Conservation (phyloP, 177 flowering plant genomes). For the Telopea speciosissima region DNA sequence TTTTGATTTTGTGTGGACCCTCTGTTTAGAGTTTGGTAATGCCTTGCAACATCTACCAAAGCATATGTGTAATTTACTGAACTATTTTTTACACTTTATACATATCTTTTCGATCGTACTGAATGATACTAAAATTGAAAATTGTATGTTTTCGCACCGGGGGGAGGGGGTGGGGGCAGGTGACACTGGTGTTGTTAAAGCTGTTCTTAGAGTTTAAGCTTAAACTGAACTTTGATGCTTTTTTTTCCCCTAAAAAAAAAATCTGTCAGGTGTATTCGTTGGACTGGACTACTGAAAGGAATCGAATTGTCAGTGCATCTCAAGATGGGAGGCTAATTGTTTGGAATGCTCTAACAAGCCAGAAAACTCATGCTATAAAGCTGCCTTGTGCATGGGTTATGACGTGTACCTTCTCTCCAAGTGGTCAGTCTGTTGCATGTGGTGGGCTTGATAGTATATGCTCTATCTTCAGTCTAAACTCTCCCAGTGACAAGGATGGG, state of each 20-base stretch:
- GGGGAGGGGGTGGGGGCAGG: no score
- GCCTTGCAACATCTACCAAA: no score
- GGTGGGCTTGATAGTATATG: slow-evolving; percentile 94
- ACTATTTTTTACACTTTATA: background rate
- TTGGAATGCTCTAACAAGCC: slow-evolving; percentile 97
- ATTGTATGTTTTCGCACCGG: background rate
- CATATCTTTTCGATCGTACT: no score
- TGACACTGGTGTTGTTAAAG: background rate
- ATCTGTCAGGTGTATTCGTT: slow-evolving; percentile 71
- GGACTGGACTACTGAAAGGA: slow-evolving; percentile 83
- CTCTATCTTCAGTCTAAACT: slow-evolving; percentile 80
- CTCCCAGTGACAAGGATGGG: slow-evolving; percentile 70
- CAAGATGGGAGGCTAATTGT: slow-evolving; percentile 92
- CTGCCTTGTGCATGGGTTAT: slow-evolving; percentile 97
- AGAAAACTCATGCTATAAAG: slow-evolving; percentile 93
- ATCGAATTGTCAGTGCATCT: slow-evolving; percentile 93
- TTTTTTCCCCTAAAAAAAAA: background rate
- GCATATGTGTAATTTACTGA: no score
- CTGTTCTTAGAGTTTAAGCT: background rate
- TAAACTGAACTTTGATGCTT: slow-evolving; percentile 1
- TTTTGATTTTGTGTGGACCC: no score
- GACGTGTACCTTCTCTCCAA: slow-evolving; percentile 93
- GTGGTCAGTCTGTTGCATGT: slow-evolving; percentile 88
- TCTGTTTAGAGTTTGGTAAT: no score
- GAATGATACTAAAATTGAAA: background rate